Evolutionary conservation across 139 green algal genomes (phyloP), one percentile per base, ranked within the genome.

Genomic region (Chlorella sp.): DNA sequence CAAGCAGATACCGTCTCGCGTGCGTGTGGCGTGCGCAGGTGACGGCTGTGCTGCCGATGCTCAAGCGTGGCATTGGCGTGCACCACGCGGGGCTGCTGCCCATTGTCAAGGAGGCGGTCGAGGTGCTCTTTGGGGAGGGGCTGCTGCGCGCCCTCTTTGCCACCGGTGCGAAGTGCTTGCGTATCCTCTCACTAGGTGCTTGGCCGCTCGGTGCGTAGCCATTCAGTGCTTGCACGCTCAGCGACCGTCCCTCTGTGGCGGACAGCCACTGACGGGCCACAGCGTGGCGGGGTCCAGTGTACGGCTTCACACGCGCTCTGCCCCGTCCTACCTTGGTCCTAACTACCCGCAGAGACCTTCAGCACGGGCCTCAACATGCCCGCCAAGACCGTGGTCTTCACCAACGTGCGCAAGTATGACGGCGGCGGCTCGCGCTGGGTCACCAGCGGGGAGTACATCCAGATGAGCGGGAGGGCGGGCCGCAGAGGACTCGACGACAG

Each of bases 311-410:
- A 26, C 10, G 42, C 17, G 42, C 42, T 10, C 17, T 55, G 42
- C 42, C 42, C 42, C 10, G 42, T 55, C 42, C 10, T 17, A 17
- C 10, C 42, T 10, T 5, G 23, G 27, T 35, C 17, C 10, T 17
- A 55, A 10, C 55, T 64, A 3, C 24, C 3, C 30, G 36, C 67
- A 72, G 92, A 97, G 84, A 97, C 93, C n/a, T 99, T 99, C 85
- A 90, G 93, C 64, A 98, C 81, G 22, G 95, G 95, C 1, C 80
- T 99, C 36, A 99, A 99, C 89, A 99, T 99, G 95, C 95, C 95
- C 1, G 94, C 94, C 35, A 88, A 84, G 67, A 97, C 93, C 1
- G 91, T 97, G 26, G 83, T 98, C n/a, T 99, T 99, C 84, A 95
- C 90, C 0, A 83, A 86, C 36, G 75, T 95, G 67, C 83, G 80